Conservation (phyloP, 345 rosid species). For the Iberis pinnata region DNA sequence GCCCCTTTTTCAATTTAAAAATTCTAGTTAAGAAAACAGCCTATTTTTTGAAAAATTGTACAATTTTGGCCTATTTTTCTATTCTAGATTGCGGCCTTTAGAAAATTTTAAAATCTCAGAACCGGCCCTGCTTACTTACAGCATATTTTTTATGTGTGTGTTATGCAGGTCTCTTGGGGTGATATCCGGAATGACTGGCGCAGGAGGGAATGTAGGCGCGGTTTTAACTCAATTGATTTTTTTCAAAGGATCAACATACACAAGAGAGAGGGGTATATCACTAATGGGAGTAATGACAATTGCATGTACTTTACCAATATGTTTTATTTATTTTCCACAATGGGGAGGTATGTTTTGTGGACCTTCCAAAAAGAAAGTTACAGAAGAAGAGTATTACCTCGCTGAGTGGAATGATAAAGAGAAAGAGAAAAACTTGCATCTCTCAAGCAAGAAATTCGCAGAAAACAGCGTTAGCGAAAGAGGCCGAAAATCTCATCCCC, state of each 20-base stretch:
- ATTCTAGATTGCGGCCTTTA: too few relatives aligned
- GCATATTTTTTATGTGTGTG: not conserved
- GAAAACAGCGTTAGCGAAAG: conserved; percentile 64
- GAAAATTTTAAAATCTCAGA: too few relatives aligned
- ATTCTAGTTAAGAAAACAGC: too few relatives aligned
- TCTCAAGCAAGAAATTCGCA: conserved; percentile 58
- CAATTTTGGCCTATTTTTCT: too few relatives aligned
- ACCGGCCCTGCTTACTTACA: too few relatives aligned
- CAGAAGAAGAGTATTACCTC: conserved; percentile 75
- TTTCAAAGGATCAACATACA: conserved; percentile 72
- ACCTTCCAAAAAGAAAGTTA: conserved; percentile 39
- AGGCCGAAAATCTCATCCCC: conserved; percentile 32
- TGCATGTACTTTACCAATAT: conserved; percentile 57
- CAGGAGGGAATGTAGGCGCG: conserved; percentile 85
- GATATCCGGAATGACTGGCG: conserved; percentile 85
- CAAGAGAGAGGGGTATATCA: conserved; percentile 70
- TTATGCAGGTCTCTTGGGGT: conserved; percentile 66
- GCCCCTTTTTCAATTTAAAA: too few relatives aligned
- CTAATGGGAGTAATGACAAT: conserved; percentile 77
- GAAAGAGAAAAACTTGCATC: conserved; percentile 44
- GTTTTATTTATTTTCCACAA: conserved; percentile 68
- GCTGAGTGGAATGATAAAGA: conserved; percentile 64
- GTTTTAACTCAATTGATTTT: conserved; percentile 73
- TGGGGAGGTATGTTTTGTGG: conserved; percentile 96
- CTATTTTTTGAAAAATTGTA: too few relatives aligned